Base-by-base conservation (phyloP, 108 stramenopile genomes). In the Pseudonitzschia multistriata region DNA sequence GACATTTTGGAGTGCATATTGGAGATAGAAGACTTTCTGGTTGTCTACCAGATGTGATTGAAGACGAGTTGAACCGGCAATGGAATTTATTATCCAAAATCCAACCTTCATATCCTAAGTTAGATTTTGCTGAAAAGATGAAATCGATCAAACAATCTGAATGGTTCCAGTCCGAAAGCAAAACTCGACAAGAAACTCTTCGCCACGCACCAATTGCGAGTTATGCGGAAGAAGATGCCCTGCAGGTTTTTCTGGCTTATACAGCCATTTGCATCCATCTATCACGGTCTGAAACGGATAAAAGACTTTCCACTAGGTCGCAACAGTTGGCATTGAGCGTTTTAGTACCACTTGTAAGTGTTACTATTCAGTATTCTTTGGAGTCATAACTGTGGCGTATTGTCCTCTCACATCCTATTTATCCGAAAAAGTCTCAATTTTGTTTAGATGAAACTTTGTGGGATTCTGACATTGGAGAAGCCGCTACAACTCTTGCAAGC, bases 341-440 rank as follows among this genome's bases (percentile, higher is more conserved):
- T 33, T 45, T 94, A 53, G 71, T 94, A 28, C 93, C 93, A 25
- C 56, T 91, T 53, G 85, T 89, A 80, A 83, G 88, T 79, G 22
- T 17, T n/a, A 8, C 22, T 15, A 70, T 59, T 17, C 13, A 59
- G 19, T 70, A 8, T 59, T 15, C 11, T 47, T 31, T 55, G 15
- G 27, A 34, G 21, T 53, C 35, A 39, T 49, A 19, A 52, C 49
- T n/a, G 13, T 39, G 34, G 47, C 60, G 21, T 49, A 28, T 21
- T 19, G 11, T 36, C 27, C 34, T 54, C 37, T 74, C 24, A 74
- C 24, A 36, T 62, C 22, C 14, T 17, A 37, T 17, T 64, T 70
- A 29, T 15, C 77, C 68, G 13, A 76, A 22, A 78, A 48, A 87
- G 73, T 66, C 86, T 54, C 76, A 83, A 59, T 79, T 88, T 67